Evolutionary conservation across 2,329 filamentous ascomycete genomes (phyloP).

Genomic region (Fusarium sp.): DNA sequence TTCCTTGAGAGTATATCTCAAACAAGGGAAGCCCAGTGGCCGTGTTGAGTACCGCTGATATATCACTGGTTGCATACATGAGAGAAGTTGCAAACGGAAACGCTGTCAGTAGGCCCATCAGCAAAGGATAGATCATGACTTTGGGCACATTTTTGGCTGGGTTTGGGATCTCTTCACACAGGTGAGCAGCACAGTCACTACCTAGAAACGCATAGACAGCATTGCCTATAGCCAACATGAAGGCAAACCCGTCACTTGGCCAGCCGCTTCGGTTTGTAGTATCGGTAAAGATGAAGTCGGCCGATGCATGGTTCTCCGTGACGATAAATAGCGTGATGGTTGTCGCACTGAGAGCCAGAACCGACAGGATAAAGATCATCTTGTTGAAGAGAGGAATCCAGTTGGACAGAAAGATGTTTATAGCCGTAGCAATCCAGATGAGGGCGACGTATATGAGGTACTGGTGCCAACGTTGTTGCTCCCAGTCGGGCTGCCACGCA

Average conservation of each 20-base stretch:
- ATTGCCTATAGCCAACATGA: slow-evolving; percentile 28
- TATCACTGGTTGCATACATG: slow-evolving; percentile 31
- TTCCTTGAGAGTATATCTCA: slow-evolving; percentile 40
- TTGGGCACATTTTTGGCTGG: slow-evolving; percentile 40
- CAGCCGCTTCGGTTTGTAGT: slow-evolving; percentile 22
- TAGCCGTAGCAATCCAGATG: slow-evolving; percentile 65
- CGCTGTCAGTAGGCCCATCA: slow-evolving; percentile 38
- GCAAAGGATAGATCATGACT: slow-evolving; percentile 36
- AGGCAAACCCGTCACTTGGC: slow-evolving; percentile 31
- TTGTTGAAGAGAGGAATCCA: slow-evolving; percentile 36
- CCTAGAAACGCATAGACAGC: slow-evolving; percentile 38
- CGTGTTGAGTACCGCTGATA: slow-evolving; percentile 26
- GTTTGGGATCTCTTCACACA: slow-evolving; percentile 42
- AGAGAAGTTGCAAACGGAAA: slow-evolving; percentile 35
- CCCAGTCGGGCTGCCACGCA: slow-evolving; percentile 60
- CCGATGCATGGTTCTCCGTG: slow-evolving; percentile 12
- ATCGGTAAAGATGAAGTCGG: slow-evolving; percentile 29
- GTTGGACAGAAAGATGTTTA: slow-evolving; percentile 68
- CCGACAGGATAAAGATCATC: slow-evolving; percentile 22
- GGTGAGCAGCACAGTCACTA: slow-evolving; percentile 38
- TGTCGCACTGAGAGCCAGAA: slow-evolving; percentile 17
- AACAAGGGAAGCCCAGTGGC: slow-evolving; percentile 32
- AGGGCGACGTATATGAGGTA: slow-evolving; percentile 75
- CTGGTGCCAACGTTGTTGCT: slow-evolving; percentile 70
- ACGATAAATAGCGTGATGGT: slow-evolving; percentile 27